Percentiles rank a stretch among this genome's conserved stretches.
Evolutionary conservation across 148 eudicot genomes (phyloP).

Genomic region (Diospyros kaki): DNA sequence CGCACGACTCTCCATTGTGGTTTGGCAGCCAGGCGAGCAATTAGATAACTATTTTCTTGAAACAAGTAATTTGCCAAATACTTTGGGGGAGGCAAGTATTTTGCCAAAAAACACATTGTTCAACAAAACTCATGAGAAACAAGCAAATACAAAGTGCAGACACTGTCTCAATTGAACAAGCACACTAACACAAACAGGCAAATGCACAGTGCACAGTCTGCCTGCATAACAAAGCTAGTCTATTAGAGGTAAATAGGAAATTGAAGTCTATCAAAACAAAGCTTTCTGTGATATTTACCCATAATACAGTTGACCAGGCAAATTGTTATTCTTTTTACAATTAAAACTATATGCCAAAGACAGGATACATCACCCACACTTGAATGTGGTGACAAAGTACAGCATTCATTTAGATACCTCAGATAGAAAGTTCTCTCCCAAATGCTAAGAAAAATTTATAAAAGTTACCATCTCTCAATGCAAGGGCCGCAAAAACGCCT

Average conservation of each 20-base stretch:
- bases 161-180: no score
- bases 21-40: no score
- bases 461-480: constrained; percentile 24
- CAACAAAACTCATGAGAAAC: no score
- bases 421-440: background rate
- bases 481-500: constrained; percentile 22
- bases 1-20: no score
- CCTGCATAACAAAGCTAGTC: no score
- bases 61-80: no score
- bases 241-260: background rate
- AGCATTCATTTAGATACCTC: background rate
- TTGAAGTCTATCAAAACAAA: background rate
- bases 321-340: background rate
- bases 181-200: no score
- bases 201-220: no score
- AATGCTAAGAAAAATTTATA: background rate
- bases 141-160: no score
- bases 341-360: background rate
- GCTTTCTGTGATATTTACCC: background rate
- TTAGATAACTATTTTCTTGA: no score
- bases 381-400: background rate
- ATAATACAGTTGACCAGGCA: background rate
- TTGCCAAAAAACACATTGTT: no score
- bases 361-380: background rate
- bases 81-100: no score